Evolutionary conservation across 352 stramenopile species (phyloP), one percentile per base, ranked within the genome.

Genomic region (Pythium aquatile): DNA sequence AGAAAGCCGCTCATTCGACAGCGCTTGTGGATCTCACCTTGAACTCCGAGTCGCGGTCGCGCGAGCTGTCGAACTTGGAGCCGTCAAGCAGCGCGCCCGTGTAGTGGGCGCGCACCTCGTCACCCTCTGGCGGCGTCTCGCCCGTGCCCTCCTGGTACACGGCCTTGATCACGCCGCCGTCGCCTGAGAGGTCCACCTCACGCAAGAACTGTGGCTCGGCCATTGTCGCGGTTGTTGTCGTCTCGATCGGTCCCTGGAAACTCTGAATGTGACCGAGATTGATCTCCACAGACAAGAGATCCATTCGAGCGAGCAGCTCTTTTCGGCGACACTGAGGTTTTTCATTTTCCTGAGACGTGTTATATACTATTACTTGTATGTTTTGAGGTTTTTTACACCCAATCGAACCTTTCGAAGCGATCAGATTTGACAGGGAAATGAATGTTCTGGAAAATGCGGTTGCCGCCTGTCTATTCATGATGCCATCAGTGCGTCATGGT

Each of bases 81-180:
- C 96, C 96, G 69, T 98, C 92, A 58, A 98, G 78, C 49, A 98
- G 69, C 59, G 93, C 98, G 20, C 96, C 96, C 32, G 94, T 98
- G 86, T 98, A 98, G 73, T 98, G 96, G 26, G 93, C 82, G 70
- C 86, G 77, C 62, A 97, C 83, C 71, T 96, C 86, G 58, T 96
- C 84, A 53, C 89, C 86, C 42, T 81, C 67, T 28, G 83, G 78
- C 32, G 90, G 86, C 58, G 68, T 76, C 55, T 97, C 93, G 68
- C 91, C 93, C 59, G 79, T 73, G 55, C 93, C 93, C 49, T 97
- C 90, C 53, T 87, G 68, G 63, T 97, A 91, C 52, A 95, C 93
- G 74, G 96, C 88, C 78, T 98, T 98, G 61, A 97, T 69, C 61
- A 98, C 81, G 62, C 93, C 92, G 61, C 91, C 93, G 69, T 97